A percentile compares a stretch with the other conserved stretches of the same genome.
Conservation (phyloP, 1,284 basidiomycete genomes). For the Afroboletus lepidellus region DNA sequence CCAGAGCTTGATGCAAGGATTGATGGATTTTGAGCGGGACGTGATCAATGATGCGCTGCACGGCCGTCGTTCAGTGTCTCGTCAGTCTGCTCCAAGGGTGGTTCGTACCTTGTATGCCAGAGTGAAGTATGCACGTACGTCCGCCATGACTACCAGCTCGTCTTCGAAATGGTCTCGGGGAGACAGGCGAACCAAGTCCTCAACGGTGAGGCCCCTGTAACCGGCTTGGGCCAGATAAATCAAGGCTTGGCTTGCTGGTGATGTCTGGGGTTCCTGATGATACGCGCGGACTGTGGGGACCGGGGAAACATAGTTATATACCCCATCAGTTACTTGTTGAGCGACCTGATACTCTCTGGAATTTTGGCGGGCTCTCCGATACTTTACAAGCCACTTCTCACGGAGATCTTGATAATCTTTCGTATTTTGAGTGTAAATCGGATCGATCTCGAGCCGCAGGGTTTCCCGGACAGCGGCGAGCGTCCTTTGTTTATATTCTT, state of each 20-base stretch:
- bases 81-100: not conserved
- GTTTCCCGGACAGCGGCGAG: conserved; percentile 17
- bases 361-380: conserved; percentile 15
- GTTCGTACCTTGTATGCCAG: conserved; percentile 43
- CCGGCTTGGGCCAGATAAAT: conserved; percentile 20
- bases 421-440: conserved; percentile 35
- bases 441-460: conserved; percentile 29
- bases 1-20: conserved; percentile 44
- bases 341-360: not conserved
- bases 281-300: too few relatives aligned
- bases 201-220: conserved; percentile 16
- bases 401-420: conserved; percentile 28
- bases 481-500: conserved; percentile 17
- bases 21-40: conserved; percentile 52
- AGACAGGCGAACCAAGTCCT: conserved; percentile 22
- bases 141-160: conserved; percentile 49
- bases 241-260: conserved; percentile 17
- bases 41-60: conserved; percentile 54
- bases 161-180: conserved; percentile 31
- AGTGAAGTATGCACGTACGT: conserved; percentile 52
- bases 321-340: not conserved
- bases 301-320: too few relatives aligned
- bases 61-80: not conserved
- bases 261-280: too few relatives aligned
- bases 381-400: conserved; percentile 19